phyloP scores from a whole-genome alignment of 768 basidiomycete genomes.

The Floccularia luteovirens region DNA sequence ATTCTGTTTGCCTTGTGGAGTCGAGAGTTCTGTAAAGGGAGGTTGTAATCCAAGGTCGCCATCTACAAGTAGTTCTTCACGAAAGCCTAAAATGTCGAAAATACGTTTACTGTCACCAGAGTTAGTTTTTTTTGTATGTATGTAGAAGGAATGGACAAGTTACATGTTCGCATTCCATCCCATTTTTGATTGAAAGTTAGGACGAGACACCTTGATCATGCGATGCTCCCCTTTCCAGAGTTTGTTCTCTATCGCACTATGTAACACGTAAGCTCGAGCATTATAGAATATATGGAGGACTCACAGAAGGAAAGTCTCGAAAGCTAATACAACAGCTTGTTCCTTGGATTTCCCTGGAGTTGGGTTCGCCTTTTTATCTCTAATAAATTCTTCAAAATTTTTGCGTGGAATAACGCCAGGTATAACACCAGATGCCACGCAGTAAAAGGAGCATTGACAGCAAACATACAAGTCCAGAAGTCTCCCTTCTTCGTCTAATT shows the following conservation, averaged over 20 bases:
- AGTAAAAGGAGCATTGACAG: conserved; percentile 76
- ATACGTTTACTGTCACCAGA: conserved; percentile 28
- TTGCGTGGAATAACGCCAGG: conserved; percentile 65
- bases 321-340: conserved; percentile 42
- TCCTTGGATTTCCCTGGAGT: conserved; percentile 44
- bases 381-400: conserved; percentile 53
- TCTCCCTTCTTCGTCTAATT: conserved; percentile 35
- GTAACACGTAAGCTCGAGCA: conserved; percentile 4
- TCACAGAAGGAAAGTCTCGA: conserved; percentile 66
- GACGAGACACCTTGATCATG: conserved; percentile 42
- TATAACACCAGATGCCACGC: conserved; percentile 61
- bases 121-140: background rate
- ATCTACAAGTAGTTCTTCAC: conserved; percentile 21
- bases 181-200: conserved; percentile 52
- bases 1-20: conserved; percentile 38
- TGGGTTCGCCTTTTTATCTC: conserved; percentile 57
- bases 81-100: conserved; percentile 37
- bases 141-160: conserved; percentile 16
- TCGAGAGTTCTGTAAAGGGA: conserved; percentile 42
- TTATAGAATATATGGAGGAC: conserved; percentile 13
- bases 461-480: conserved; percentile 76
- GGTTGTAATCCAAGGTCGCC: conserved; percentile 42
- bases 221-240: conserved; percentile 67
- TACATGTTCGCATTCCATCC: conserved; percentile 61
- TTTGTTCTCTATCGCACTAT: conserved; percentile 68